Conservation (phyloP, 2,329 filamentous ascomycete species). For the Penicillium freii region DNA sequence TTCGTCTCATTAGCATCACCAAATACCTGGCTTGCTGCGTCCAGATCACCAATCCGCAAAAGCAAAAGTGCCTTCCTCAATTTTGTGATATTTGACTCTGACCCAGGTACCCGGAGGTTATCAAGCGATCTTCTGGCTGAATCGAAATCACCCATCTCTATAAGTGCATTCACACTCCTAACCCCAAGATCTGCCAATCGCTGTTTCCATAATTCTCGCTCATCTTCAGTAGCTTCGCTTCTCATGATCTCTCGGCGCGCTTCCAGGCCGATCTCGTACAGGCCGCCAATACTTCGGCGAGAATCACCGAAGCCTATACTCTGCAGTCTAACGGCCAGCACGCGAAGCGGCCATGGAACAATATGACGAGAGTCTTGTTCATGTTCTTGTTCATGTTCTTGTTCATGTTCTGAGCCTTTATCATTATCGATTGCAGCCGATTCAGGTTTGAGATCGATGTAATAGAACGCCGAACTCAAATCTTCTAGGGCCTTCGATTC, state of each 20-base stretch:
- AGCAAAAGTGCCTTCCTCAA: conserved; percentile 63
- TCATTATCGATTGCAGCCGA: conserved; percentile 45
- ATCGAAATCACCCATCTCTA: conserved; percentile 76
- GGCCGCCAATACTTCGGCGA: conserved; percentile 79
- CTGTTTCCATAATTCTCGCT: conserved; percentile 65
- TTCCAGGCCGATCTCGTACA: conserved; percentile 83
- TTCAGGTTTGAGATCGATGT: conserved; percentile 33
- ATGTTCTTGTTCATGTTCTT: conserved; percentile 65
- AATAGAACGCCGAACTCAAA: conserved; percentile 56
- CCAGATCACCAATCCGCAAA: conserved; percentile 74
- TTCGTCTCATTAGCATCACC: conserved; percentile 40
- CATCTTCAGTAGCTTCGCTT: conserved; percentile 53
- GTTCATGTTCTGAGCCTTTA: conserved; percentile 62
- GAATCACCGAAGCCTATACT: conserved; percentile 83
- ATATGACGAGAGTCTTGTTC: conserved; percentile 66
- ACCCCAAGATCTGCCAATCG: conserved; percentile 73
- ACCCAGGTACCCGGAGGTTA: conserved; percentile 48
- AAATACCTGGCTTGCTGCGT: conserved; percentile 61
- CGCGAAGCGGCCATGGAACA: conserved; percentile 82
- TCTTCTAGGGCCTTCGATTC: conserved; percentile 64
- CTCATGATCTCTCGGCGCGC: conserved; percentile 61
- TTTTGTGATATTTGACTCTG: conserved; percentile 33
- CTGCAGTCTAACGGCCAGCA: conserved; percentile 79
- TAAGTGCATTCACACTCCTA: conserved; percentile 53
- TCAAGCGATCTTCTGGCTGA: conserved; percentile 73